Evolutionary conservation across 2,329 filamentous ascomycete genomes (phyloP).

Genomic region (Colletotrichum sp.): DNA sequence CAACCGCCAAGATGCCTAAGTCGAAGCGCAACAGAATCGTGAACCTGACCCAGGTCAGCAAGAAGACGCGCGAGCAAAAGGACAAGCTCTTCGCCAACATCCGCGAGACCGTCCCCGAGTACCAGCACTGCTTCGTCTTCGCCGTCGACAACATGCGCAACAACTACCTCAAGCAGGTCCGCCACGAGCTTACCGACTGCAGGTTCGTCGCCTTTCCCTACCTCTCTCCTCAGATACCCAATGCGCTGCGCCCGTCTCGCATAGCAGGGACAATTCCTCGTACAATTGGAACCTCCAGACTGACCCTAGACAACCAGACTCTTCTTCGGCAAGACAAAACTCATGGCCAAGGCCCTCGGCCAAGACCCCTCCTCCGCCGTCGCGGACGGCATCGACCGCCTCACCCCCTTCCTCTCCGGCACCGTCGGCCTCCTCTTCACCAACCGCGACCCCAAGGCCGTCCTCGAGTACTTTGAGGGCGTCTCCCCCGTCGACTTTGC

Average conservation of each 20-base stretch:
- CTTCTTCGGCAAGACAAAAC: conserved; percentile 99
- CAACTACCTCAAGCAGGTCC: conserved; percentile 90
- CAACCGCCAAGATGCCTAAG: conserved; percentile 77
- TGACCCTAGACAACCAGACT: conserved; percentile 57
- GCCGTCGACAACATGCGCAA: conserved; percentile 98
- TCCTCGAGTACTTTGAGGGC: conserved; percentile 74
- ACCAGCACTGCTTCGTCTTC: conserved; percentile 93
- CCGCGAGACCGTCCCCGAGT: conserved; percentile 82
- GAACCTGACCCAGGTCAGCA: conserved; percentile 88
- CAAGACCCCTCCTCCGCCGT: conserved; percentile 77
- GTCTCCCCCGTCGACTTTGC: conserved; percentile 87
- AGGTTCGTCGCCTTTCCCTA: conserved; percentile 58
- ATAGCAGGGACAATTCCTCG: background rate
- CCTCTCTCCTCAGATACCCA: background rate
- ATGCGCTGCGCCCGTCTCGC: background rate
- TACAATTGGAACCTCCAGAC: background rate
- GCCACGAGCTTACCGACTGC: conserved; percentile 83
- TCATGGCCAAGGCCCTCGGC: conserved; percentile 96
- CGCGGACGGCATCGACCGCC: conserved; percentile 76
- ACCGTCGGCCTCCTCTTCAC: conserved; percentile 92
- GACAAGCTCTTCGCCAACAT: conserved; percentile 88
- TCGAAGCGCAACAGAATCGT: conserved; percentile 92
- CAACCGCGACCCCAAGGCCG: conserved; percentile 70
- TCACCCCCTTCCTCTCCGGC: conserved; percentile 75
- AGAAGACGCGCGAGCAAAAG: conserved; percentile 93